Base-by-base conservation (phyloP, 768 basidiomycete genomes). In the Calocera viscosa region DNA sequence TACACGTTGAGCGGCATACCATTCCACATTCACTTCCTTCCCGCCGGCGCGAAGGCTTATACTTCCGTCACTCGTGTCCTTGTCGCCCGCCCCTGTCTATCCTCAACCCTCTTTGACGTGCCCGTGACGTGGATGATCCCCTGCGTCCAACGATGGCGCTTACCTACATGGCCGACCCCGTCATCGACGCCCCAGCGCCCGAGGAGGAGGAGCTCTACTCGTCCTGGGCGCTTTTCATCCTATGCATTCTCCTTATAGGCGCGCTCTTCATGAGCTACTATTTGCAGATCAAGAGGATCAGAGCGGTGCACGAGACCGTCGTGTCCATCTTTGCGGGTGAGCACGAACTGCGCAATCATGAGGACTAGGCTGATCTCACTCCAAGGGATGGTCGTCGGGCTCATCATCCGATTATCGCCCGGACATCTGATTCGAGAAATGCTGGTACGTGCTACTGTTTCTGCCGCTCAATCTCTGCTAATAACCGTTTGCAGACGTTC, bases 211-310 rank as follows among this genome's bases (percentile, higher is more conserved):
- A 94, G 74, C 90, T 86, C 75, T 93, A 92, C 76, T 91, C 90
- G 16, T 92, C 91, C 34, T 91, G 91, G 90, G 91, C 90, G n/a
- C 84, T 94, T 24, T 91, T 93, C 76, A 87, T 94, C 65, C 91
- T 93, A 71, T 91, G 91, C 80, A 76, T 91, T 69, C 86, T 99
- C 35, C 88, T 99, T 68, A 89, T 98, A 66, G 80, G 96, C 69
- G 96, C 95, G 8, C 84, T 99, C 67, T 91, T 88, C 84, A 96
- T 93, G 24, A 94, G 91, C 30, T 99, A 99, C 79, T 98, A 97
- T 74, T 86, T 99, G 2, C 94, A 98, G 81, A 91, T 97, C 73
- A 93, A 94, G 75, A 83, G 89, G 64, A 99, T 99, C 78, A 86
- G 94, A 66, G 89, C 91, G 19, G 84, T 99, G 14, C 94, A 99